Base-by-base conservation (phyloP, 192 early-diverging fungal genomes). In the Umbelopsis ramanniana region DNA sequence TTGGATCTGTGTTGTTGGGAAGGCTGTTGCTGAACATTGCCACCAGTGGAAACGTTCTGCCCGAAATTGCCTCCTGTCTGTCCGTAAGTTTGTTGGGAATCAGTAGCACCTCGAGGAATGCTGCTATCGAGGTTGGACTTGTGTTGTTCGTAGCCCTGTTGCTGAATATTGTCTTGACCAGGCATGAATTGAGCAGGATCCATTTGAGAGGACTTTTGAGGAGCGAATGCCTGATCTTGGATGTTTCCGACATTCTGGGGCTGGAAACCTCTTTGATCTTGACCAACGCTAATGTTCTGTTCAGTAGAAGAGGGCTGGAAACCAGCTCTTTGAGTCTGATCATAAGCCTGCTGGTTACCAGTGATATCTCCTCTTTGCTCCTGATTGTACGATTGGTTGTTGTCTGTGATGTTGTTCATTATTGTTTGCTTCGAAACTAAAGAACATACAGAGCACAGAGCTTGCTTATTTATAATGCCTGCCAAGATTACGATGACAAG, bases 191-290 rank as follows among this genome's bases (percentile, higher is more conserved):
- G 40, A 43, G 40, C 29, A 3, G 29, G 29, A 29, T 29, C 29
- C 29, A 29, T 29, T 1, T 29, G 29, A 5, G 6, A 11, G 40
- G 40, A 43, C 40, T 43, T 17, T 1, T 10, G 48, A 5, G 17
- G 4, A 19, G 6, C 17, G 15, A 15, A 50, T n/a, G n/a, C 48
- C 53, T 55, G 53, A 26, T 22, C 53, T 55, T 55, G 53, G 14
- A 26, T 50, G 48, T 17, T 4, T 12, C 24, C 53, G 14, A 22
- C 53, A 1, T 55, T 15, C 24, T 55, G 53, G 9, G 14, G 29
- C n/a, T 63, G 57, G 57, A 63, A 63, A 35, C 57, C 57, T 2
- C 57, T 12, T 63, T 63, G 57, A 37, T 63, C 57, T 37, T 63
- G 57, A 35, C 57, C 57, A 37, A 63, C 57, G 35, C 26, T 35